phyloP scores from a whole-genome alignment of 192 early-diverging fungal species.

The Gigaspora rosea region DNA sequence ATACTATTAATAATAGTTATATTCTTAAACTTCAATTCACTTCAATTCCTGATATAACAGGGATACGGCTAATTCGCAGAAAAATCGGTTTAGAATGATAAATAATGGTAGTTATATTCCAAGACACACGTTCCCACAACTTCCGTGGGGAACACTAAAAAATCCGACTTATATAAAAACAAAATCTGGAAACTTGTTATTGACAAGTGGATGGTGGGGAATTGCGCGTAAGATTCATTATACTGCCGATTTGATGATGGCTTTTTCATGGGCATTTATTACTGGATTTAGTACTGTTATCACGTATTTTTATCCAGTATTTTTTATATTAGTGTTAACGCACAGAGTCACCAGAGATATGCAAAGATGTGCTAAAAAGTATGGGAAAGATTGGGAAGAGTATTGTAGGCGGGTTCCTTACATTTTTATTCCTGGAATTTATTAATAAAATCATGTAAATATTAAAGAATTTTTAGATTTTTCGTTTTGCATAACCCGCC shows the following conservation, averaged over 20 bases:
- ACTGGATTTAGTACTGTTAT: slow-evolving; percentile 75
- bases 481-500: too few relatives aligned
- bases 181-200: slow-evolving; percentile 57
- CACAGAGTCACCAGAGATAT: slow-evolving; percentile 88
- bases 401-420: slow-evolving; percentile 79
- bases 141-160: slow-evolving; percentile 51
- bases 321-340: slow-evolving; percentile 79
- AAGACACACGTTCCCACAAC: slow-evolving; percentile 49
- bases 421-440: slow-evolving; percentile 76
- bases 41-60: background rate
- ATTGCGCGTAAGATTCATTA: slow-evolving; percentile 72
- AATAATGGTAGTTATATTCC: slow-evolving; percentile 45
- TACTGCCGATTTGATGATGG: slow-evolving; percentile 86
- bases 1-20: background rate
- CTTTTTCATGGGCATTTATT: slow-evolving; percentile 81
- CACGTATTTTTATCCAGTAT: slow-evolving; percentile 88
- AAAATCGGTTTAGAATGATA: slow-evolving; percentile 54
- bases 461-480: too few relatives aligned
- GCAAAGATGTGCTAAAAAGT: slow-evolving; percentile 81
- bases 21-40: background rate
- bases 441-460: slow-evolving; percentile 38
- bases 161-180: slow-evolving; percentile 70
- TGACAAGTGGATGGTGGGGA: slow-evolving; percentile 75
- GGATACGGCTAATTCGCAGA: slow-evolving; percentile 58
- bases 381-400: slow-evolving; percentile 84